Evolutionary conservation across 2,329 filamentous ascomycete genomes (phyloP), one percentile per base, ranked within the genome.

Genomic region (Pyricularia sp.): DNA sequence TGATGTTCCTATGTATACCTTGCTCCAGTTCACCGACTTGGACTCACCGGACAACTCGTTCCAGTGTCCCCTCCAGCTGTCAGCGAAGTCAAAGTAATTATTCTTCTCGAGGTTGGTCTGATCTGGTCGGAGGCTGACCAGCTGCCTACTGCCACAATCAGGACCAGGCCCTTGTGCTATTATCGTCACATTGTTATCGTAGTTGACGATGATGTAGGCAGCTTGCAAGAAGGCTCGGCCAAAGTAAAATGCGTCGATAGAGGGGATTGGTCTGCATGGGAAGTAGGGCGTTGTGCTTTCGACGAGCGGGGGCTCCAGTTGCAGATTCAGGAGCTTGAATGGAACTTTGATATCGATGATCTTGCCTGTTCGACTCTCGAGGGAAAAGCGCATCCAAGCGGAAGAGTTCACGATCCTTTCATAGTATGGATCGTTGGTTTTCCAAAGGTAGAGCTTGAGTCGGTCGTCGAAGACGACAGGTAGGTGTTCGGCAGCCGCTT

Each of bases 311-410:
- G 73, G 36, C 1, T 78, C 76, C 4, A 83, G 74, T 0, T 80
- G 82, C 7, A 80, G 74, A 70, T 80, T 79, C n/a, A 80, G 74
- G 42, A 79, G 75, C 36, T 72, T 73, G 66, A 79, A 77, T 14
- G 81, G 81, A 2, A 83, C 79, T 14, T 82, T 81, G 73, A 84
- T 81, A 0, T 76, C 78, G 63, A 81, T 70, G 61, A 77, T 78
- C 2, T 75, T 70, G 0, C 74, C 75, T 28, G 75, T 75, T 3
- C 73, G 75, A 68, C 74, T 73, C 10, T 72, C 72, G 33, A 76
- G 68, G 55, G 82, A 75, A 70, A 83, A 83, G 66, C 76, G 74
- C 9, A 83, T 75, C 63, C 79, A 80, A 17, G 80, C 77, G 2
- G 80, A 77, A 0, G 81, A 83, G 55, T 73, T 76, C 55, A 82